phyloP scores from a whole-genome alignment of 2,329 filamentous ascomycete species.

The Claviceps purpurea region DNA sequence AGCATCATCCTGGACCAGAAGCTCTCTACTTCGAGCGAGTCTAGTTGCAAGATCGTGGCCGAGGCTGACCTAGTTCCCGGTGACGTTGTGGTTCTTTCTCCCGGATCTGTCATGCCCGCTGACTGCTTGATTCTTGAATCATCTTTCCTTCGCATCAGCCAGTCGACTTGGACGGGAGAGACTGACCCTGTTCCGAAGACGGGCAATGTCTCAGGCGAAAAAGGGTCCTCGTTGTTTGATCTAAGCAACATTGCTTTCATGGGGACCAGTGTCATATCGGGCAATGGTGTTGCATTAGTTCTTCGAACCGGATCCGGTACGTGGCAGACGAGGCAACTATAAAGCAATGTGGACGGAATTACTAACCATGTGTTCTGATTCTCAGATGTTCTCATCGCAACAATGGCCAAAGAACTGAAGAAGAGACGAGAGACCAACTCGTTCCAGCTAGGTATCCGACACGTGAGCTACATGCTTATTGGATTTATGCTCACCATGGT shows the following conservation, averaged over 20 bases:
- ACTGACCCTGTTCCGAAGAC: slow-evolving; percentile 14
- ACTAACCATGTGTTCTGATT: neutral
- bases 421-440: slow-evolving; percentile 14
- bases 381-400: slow-evolving; percentile 13
- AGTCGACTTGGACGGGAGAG: slow-evolving; percentile 18
- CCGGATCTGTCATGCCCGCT: slow-evolving; percentile 15
- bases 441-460: slow-evolving; percentile 16
- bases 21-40: neutral
- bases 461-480: slow-evolving; percentile 17
- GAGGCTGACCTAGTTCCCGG: slow-evolving; percentile 13
- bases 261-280: slow-evolving; percentile 18
- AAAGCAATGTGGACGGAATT: too few species aligned
- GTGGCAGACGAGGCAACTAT: neutral
- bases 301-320: slow-evolving; percentile 12
- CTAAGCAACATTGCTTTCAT: slow-evolving; percentile 15
- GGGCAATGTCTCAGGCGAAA: slow-evolving; percentile 8
- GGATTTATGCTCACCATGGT: slow-evolving; percentile 18
- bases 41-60: slow-evolving; percentile 2
- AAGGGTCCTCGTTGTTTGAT: slow-evolving; percentile 13
- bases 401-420: slow-evolving; percentile 14
- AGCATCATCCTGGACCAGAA: neutral
- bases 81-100: slow-evolving; percentile 11
- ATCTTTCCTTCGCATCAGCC: slow-evolving; percentile 15
- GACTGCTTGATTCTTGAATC: slow-evolving; percentile 17
- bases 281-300: slow-evolving; percentile 13